phyloP scores from a whole-genome alignment of 495 filamentous ascomycete species.

The Pseudevernia furfuracea region DNA sequence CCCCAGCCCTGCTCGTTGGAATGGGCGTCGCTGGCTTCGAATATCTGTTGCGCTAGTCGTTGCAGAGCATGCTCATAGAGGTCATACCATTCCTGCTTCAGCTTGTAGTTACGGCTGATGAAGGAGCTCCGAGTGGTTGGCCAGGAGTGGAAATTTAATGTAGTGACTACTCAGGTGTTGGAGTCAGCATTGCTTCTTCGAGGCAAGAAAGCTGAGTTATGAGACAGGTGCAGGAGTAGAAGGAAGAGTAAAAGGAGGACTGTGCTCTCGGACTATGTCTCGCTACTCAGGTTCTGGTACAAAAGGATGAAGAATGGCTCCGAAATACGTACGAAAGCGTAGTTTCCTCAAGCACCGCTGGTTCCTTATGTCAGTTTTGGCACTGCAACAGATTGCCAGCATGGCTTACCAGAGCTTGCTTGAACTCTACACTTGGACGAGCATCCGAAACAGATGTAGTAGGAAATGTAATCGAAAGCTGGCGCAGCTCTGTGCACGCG shows the following conservation, averaged over 20 bases:
- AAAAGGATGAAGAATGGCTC: too few relatives aligned
- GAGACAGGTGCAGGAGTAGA: too few relatives aligned
- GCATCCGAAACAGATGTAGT: slow-evolving; percentile 13
- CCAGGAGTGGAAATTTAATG: slow-evolving; percentile 15
- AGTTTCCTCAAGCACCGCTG: slow-evolving; percentile 14
- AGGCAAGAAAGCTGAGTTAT: too few relatives aligned
- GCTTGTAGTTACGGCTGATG: slow-evolving; percentile 7
- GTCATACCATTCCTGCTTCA: slow-evolving; percentile 10
- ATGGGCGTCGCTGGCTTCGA: slow-evolving; percentile 17
- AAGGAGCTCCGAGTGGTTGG: slow-evolving; percentile 13
- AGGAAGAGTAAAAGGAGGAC: too few relatives aligned
- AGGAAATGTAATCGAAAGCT: slow-evolving; percentile 18
- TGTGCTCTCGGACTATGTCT: too few relatives aligned
- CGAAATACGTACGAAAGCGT: too few relatives aligned
- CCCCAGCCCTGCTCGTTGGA: slow-evolving; percentile 15
- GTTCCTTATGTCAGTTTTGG: not conserved
- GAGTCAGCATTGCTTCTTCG: too few relatives aligned
- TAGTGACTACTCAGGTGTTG: too few relatives aligned
- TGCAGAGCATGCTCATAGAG: slow-evolving; percentile 18
- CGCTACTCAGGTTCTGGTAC: too few relatives aligned
- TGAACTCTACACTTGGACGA: slow-evolving; percentile 13
- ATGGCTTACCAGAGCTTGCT: slow-evolving; percentile 1
- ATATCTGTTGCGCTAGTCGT: slow-evolving; percentile 18
- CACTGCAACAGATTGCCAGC: not conserved
- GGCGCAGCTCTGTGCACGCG: slow-evolving; percentile 16